Evolutionary conservation across 495 filamentous ascomycete genomes (phyloP).

Genomic region (Penicillium antarcticum): DNA sequence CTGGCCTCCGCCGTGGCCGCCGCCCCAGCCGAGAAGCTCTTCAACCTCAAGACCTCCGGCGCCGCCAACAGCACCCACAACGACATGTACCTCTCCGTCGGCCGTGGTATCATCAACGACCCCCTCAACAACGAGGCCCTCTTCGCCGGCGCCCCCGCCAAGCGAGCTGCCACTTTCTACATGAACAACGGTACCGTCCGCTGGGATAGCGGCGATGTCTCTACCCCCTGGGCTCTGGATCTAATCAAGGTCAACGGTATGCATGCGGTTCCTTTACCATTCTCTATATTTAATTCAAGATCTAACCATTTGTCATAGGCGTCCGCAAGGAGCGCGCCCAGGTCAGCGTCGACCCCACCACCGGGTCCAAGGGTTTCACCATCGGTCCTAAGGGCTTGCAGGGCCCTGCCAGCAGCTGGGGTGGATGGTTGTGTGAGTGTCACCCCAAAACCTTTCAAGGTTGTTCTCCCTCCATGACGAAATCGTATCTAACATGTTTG

Average conservation of each 20-base stretch:
- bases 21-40: slow-evolving; percentile 13
- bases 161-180: slow-evolving; percentile 13
- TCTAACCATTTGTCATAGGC: neutral
- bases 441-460: neutral
- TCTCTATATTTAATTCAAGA: neutral
- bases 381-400: neutral
- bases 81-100: slow-evolving; percentile 13
- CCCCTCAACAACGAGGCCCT: slow-evolving; percentile 21
- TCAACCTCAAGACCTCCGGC: slow-evolving; percentile 18
- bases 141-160: slow-evolving; percentile 5
- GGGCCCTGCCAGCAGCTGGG: neutral
- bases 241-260: slow-evolving; percentile 12
- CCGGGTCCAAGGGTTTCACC: slow-evolving; percentile 3
- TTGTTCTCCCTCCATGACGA: neutral
- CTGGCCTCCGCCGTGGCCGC: slow-evolving; percentile 17
- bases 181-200: slow-evolving; percentile 14
- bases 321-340: slow-evolving; percentile 1
- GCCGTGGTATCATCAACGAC: slow-evolving; percentile 7
- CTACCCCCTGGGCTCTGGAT: slow-evolving; percentile 15
- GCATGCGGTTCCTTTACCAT: too few relatives aligned
- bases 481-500: slow-evolving; percentile 3
- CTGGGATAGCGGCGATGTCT: slow-evolving; percentile 6
- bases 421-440: slow-evolving; percentile 8
- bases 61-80: slow-evolving; percentile 13
- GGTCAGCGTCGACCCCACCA: slow-evolving; percentile 4